phyloP scores from a whole-genome alignment of 2,329 filamentous ascomycete species.

The Cyanodermella asteris region DNA sequence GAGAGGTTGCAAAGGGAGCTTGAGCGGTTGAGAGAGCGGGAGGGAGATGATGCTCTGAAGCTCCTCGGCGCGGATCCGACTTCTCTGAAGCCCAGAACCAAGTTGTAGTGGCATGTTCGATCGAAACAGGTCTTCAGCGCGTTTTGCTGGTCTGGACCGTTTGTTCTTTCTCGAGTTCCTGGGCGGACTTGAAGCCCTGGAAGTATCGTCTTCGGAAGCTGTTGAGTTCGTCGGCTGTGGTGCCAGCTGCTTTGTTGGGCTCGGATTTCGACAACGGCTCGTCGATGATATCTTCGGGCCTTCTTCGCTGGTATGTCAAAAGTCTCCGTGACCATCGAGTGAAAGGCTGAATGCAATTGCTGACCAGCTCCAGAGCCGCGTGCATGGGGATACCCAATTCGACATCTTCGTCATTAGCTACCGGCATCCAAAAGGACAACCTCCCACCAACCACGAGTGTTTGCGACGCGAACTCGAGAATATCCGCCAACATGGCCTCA shows the following conservation, averaged over 20 bases:
- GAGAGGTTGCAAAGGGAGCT: conserved; percentile 17
- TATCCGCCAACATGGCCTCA: conserved; percentile 69
- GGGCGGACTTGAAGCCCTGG: conserved; percentile 18
- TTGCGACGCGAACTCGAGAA: conserved; percentile 57
- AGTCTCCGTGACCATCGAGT: conserved; percentile 65
- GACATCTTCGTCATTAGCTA: conserved; percentile 55
- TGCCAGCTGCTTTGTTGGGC: conserved; percentile 16
- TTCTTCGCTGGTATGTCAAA: conserved; percentile 60
- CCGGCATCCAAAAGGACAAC: conserved; percentile 93
- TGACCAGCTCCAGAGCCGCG: conserved; percentile 49
- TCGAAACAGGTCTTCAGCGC: neutral
- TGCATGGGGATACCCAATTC: conserved; percentile 61
- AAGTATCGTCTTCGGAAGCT: conserved; percentile 38
- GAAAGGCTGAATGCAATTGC: conserved; percentile 66
- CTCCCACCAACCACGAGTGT: conserved; percentile 61
- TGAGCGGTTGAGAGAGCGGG: conserved; percentile 13
- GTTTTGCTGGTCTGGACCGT: neutral
- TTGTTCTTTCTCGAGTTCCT: conserved; percentile 2
- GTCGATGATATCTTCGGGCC: conserved; percentile 27
- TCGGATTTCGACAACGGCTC: conserved; percentile 13
- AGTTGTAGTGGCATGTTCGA: too few relatives aligned
- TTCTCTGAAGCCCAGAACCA: too few relatives aligned
- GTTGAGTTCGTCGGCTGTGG: conserved; percentile 44
- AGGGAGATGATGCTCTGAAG: conserved; percentile 15
- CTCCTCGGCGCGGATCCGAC: too few relatives aligned